A percentile compares a stretch with the other conserved stretches of the same genome.
Conservation (phyloP, 2,329 filamentous ascomycete species). For the Colletotrichum destructivum region DNA sequence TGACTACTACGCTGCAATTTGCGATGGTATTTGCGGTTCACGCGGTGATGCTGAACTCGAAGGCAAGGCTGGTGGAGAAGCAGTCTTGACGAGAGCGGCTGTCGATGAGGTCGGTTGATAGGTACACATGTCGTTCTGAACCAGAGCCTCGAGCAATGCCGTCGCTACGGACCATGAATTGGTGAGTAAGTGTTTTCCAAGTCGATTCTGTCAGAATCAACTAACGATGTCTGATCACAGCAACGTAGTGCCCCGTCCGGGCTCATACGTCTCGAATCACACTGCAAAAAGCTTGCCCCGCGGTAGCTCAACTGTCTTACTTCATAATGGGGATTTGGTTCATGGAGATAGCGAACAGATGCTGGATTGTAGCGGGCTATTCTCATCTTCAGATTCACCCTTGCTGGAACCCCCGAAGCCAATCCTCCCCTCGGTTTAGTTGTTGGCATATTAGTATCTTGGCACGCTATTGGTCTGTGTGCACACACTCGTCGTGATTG, state of each 20-base stretch:
- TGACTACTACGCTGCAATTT: neutral
- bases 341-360: neutral
- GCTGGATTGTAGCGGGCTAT: neutral
- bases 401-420: neutral
- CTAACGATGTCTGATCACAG: neutral
- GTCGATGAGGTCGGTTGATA: neutral
- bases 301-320: conserved; percentile 2
- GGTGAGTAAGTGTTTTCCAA: neutral
- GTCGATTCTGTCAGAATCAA: neutral
- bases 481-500: neutral
- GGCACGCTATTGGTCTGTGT: neutral
- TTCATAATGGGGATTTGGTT: neutral
- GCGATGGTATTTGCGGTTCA: neutral
- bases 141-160: neutral
- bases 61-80: conserved; percentile 4
- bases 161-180: neutral
- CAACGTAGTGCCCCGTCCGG: neutral
- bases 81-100: conserved; percentile 3
- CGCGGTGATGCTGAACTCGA: neutral
- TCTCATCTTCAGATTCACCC: neutral
- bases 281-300: neutral
- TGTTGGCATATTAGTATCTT: neutral
- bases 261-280: neutral
- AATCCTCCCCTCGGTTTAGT: neutral
- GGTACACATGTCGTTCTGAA: neutral